Percentiles rank a stretch among this genome's conserved stretches.
Conservation (phyloP, 1,139 yeast genomes). For the Blastobotrys raffinosifermentans region DNA sequence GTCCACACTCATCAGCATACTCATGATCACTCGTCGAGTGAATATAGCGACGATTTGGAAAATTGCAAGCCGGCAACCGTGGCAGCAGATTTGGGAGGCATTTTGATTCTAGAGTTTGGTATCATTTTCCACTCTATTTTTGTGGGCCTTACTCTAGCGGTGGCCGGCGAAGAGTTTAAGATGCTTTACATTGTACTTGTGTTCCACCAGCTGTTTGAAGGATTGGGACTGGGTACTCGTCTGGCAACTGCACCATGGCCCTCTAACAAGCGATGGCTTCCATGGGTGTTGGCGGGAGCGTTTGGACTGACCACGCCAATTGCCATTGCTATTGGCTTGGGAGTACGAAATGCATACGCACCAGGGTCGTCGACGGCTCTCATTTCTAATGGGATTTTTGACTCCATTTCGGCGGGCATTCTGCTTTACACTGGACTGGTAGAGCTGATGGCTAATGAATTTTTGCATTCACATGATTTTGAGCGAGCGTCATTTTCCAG, state of each 20-base stretch:
- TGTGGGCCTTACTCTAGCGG: slow-evolving; percentile 69
- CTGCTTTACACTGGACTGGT: slow-evolving; percentile 79
- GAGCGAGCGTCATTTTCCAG: slow-evolving; percentile 28
- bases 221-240: slow-evolving; percentile 85
- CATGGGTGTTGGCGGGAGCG: slow-evolving; percentile 53
- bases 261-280: slow-evolving; percentile 40
- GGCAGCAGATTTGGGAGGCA: slow-evolving; percentile 41
- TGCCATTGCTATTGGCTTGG: slow-evolving; percentile 80
- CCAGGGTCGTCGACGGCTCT: slow-evolving; percentile 53
- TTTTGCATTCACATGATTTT: slow-evolving; percentile 44
- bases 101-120: slow-evolving; percentile 71
- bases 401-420: slow-evolving; percentile 80
- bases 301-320: slow-evolving; percentile 78
- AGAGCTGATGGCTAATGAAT: slow-evolving; percentile 86
- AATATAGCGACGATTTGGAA: not conserved
- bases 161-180: slow-evolving; percentile 67
- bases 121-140: slow-evolving; percentile 76
- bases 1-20: slow-evolving; percentile 6
- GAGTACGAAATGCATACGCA: slow-evolving; percentile 64
- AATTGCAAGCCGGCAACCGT: slow-evolving; percentile 3
- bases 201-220: slow-evolving; percentile 92
- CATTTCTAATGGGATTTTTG: slow-evolving; percentile 73
- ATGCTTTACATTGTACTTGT: slow-evolving; percentile 73
- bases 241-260: slow-evolving; percentile 73
- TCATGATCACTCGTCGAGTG: slow-evolving; percentile 4